Evolutionary conservation across 2,329 filamentous ascomycete species (phyloP).

Genomic region (Cladophialophora chaetospira): DNA sequence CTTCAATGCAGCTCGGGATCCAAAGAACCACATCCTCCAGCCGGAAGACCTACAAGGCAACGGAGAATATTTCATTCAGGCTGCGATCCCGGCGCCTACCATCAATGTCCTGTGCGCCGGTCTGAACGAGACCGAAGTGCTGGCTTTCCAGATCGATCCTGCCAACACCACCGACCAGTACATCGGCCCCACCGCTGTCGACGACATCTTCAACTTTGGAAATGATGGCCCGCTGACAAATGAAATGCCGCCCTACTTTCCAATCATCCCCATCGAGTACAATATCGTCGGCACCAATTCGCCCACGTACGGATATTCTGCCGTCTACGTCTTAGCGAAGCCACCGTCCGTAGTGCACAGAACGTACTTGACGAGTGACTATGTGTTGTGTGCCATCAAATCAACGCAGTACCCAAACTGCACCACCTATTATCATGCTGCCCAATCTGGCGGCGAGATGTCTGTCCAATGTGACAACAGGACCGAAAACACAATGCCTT

Average conservation of each 20-base stretch:
- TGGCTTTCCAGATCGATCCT: conserved; percentile 57
- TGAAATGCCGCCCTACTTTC: conserved; percentile 58
- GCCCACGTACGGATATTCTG: conserved; percentile 46
- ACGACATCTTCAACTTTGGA: conserved; percentile 69
- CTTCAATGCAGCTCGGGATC: conserved; percentile 63
- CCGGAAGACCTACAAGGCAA: conserved; percentile 65
- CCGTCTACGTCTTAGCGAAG: conserved; percentile 69
- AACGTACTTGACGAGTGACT: conserved; percentile 45
- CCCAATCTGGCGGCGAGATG: conserved; percentile 61
- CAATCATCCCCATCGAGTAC: conserved; percentile 58
- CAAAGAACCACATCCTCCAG: conserved; percentile 68
- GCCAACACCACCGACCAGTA: conserved; percentile 37
- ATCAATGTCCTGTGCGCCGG: conserved; percentile 75
- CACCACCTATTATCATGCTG: conserved; percentile 60
- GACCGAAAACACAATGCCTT: conserved; percentile 56
- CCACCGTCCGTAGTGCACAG: conserved; percentile 25
- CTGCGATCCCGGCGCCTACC: conserved; percentile 69
- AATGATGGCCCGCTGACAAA: conserved; percentile 5
- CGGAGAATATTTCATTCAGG: conserved; percentile 68
- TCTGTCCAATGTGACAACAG: conserved; percentile 66
- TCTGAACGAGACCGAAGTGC: conserved; percentile 60
- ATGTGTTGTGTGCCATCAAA: conserved; percentile 68
- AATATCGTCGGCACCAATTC: conserved; percentile 68
- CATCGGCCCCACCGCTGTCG: conserved; percentile 62
- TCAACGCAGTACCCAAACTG: conserved; percentile 67